Base-by-base conservation (phyloP, 2,329 filamentous ascomycete species). In the Pseudogymnoascus sp. region DNA sequence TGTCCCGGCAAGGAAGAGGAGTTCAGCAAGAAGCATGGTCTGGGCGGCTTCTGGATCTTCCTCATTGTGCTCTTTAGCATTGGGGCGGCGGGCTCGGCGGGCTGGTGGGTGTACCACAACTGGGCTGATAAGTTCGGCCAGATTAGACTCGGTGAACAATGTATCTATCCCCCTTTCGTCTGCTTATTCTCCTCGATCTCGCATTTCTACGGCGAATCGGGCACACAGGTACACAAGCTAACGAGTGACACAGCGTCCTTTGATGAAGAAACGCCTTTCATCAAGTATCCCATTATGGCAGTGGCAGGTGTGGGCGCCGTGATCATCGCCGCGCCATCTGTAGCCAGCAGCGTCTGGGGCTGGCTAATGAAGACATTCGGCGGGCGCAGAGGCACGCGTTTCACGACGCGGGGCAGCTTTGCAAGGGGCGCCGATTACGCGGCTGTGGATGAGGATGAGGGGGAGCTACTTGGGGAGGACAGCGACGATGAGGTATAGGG, bases 91-190 rank as follows among this genome's bases (percentile, higher is more conserved):
- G 83, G 79, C 0, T 87, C 81, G 4, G 81, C 89, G 12, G 95
- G 95, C 40, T 97, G 90, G 80, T 97, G 87, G 76, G 88, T 93
- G 19, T 96, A 88, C 80, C 84, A 80, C 65, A 90, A 90, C 76
- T 97, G 91, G 90, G 87, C 87, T 69, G 86, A 87, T 75, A 96
- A 96, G 73, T 96, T 98, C 73, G 95, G 95, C 10, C 88, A 93
- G 73, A 93, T 99, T 73, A 85, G 91, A 22, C 85, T 99, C 12
- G 95, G 95, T 63, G 95, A 97, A 70, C 77, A 78, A 67, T 76
- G 78, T 68, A 70, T 66, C 72, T 66, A 28, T 50, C 19, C 41
- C 38, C 33, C 19, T 31, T 14, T 5, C 19, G 11, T 6, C 16
- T 22, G 3, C 28, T 22, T 22, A 11, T 6, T 16, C 24, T 8